These are phyloP conservation scores for Colletotrichum magnum DNA, from an alignment of 2,329 filamentous ascomycete genomes.

Conservation along the genomic window DNA sequence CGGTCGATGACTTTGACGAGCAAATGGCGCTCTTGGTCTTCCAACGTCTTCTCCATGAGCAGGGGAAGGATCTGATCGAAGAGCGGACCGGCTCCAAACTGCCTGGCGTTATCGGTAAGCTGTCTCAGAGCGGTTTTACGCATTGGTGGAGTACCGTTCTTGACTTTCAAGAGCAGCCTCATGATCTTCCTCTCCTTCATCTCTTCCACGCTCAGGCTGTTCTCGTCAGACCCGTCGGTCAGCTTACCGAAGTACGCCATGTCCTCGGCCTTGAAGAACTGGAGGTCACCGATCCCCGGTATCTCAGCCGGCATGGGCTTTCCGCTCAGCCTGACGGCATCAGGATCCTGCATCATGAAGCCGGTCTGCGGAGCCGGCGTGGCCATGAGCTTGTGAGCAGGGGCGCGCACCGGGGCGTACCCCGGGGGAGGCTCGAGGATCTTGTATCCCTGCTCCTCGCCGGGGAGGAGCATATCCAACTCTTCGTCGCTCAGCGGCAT, in stretches of 20 bases:
- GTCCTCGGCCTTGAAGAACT: constrained; percentile 98
- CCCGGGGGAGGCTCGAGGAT: constrained; percentile 91
- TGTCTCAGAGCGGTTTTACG: constrained; percentile 97
- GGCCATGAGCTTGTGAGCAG: constrained; percentile 80
- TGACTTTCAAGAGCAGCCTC: constrained; percentile 95
- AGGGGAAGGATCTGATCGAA: constrained; percentile 98
- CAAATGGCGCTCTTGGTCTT: constrained; percentile 97
- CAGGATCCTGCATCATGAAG: constrained; percentile 98
- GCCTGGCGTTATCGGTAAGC: constrained; percentile 95
- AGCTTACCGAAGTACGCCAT: constrained; percentile 99
- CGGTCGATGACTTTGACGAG: constrained; percentile 99
- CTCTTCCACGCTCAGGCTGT: constrained; percentile 91
- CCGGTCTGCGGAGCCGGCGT: constrained; percentile 83
- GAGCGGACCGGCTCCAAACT: constrained; percentile 92
- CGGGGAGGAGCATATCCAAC: constrained; percentile 90
- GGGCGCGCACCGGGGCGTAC: constrained; percentile 86
- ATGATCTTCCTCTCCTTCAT: constrained; percentile 99
- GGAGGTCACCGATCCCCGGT: constrained; percentile 93
- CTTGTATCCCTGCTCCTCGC: constrained; percentile 92
- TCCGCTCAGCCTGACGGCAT: constrained; percentile 84
- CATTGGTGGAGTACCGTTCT: constrained; percentile 99
- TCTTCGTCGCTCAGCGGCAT: constrained; percentile 92
- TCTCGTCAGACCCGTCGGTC: constrained; percentile 94
- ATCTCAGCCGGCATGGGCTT: constrained; percentile 97
- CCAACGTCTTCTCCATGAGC: constrained; percentile 97